Evolutionary conservation across 2,329 filamentous ascomycete species (phyloP).

Genomic region (Trichoderma guizhouense): DNA sequence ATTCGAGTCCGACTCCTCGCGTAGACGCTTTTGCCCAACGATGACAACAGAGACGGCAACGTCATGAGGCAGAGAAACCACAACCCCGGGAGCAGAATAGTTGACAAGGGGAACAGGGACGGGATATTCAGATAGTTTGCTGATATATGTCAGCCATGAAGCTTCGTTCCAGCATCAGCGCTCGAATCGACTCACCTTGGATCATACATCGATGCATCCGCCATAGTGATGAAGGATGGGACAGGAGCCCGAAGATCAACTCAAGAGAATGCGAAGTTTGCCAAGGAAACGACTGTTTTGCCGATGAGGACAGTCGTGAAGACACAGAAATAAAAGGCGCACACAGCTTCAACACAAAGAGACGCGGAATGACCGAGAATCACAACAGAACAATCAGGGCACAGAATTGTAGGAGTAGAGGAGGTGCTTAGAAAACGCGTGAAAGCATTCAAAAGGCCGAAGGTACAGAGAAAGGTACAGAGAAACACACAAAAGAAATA

Average conservation of each 20-base stretch:
- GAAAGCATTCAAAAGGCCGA: neutral
- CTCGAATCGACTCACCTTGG: neutral
- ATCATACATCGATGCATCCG: neutral
- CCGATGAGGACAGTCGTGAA: fast-evolving
- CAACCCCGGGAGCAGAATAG: neutral
- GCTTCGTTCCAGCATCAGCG: neutral
- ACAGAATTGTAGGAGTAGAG: neutral
- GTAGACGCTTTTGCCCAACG: neutral
- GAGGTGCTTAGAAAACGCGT: neutral
- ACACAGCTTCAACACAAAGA: neutral
- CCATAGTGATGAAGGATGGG: neutral
- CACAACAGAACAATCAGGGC: neutral
- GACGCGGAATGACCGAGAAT: neutral
- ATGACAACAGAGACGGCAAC: neutral
- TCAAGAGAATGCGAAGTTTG: neutral
- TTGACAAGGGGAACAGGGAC: neutral
- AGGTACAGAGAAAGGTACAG: neutral
- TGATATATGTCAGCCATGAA: neutral
- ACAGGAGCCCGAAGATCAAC: neutral
- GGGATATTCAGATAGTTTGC: neutral
- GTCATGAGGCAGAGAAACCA: neutral
- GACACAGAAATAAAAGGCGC: neutral
- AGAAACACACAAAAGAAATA: neutral
- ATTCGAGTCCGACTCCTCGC: neutral
- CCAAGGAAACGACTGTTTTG: neutral